Evolutionary conservation across 176 grass and related monocot genomes (phyloP).

Genomic region (Avena insularis): DNA sequence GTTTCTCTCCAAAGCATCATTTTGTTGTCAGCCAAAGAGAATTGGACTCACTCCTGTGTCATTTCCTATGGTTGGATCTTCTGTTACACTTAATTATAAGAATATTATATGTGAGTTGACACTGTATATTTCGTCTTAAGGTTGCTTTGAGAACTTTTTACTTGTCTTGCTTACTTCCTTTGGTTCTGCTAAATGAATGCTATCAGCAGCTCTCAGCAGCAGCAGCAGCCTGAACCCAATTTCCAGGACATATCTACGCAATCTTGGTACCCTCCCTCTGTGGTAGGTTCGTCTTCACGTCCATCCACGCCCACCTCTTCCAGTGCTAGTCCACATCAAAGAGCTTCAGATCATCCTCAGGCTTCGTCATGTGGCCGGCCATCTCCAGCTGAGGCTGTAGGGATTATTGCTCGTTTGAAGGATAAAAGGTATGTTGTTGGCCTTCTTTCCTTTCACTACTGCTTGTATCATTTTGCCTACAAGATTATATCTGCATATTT

Average conservation of each 20-base stretch:
- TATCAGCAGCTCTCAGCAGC: constrained; percentile 52
- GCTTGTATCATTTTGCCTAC: background rate
- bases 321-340: constrained; percentile 58
- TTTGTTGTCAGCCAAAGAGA: background rate
- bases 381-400: constrained; percentile 84
- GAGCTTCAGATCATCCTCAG: constrained; percentile 60
- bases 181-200: constrained; percentile 44
- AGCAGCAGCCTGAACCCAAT: constrained; percentile 67
- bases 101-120: background rate
- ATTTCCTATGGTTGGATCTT: constrained; percentile 32
- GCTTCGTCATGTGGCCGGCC: constrained; percentile 65
- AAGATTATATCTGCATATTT: background rate
- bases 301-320: constrained; percentile 67
- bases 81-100: background rate
- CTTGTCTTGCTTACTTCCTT: constrained; percentile 13
- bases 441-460: constrained; percentile 24
- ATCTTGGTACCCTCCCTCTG: constrained; percentile 83
- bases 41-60: background rate
- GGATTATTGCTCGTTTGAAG: constrained; percentile 77
- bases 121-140: constrained; percentile 1
- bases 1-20: constrained; percentile 16
- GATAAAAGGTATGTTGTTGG: constrained; percentile 69
- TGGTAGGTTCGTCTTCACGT: constrained; percentile 59
- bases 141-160: background rate
- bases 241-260: constrained; percentile 68